phyloP scores from a whole-genome alignment of 805 yeast genomes.

The Teunomyces cretensis region DNA sequence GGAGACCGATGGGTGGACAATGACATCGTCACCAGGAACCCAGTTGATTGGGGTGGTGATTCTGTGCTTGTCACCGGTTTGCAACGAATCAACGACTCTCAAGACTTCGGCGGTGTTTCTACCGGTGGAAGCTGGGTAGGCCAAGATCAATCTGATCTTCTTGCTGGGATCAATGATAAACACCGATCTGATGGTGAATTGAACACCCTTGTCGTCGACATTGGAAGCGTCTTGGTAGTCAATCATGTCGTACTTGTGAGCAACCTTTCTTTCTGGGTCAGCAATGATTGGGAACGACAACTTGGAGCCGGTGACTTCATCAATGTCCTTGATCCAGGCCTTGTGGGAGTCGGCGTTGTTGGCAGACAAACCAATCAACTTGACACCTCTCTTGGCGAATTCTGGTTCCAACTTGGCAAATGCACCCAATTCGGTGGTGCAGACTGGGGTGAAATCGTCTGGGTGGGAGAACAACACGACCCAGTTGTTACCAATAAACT shows the following conservation, averaged over 20 bases:
- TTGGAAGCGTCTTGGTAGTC: slow-evolving; percentile 81
- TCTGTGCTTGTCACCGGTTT: slow-evolving; percentile 77
- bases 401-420: slow-evolving; percentile 88
- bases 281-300: slow-evolving; percentile 90
- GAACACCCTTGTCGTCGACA: slow-evolving; percentile 64
- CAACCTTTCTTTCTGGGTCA: slow-evolving; percentile 80
- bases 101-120: slow-evolving; percentile 91
- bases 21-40: slow-evolving; percentile 87
- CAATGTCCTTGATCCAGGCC: slow-evolving; percentile 88
- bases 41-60: slow-evolving; percentile 92
- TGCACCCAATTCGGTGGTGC: slow-evolving; percentile 95
- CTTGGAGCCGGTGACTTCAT: slow-evolving; percentile 75
- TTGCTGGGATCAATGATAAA: slow-evolving; percentile 88
- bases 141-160: slow-evolving; percentile 80
- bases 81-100: slow-evolving; percentile 87
- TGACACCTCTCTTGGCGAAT: slow-evolving; percentile 79
- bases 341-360: slow-evolving; percentile 78
- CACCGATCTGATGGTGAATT: slow-evolving; percentile 88
- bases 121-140: slow-evolving; percentile 93
- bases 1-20: slow-evolving; percentile 82
- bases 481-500: slow-evolving; percentile 85
- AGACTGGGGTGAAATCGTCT: slow-evolving; percentile 94
- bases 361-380: slow-evolving; percentile 88
- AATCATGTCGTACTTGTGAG: slow-evolving; percentile 83
- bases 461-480: slow-evolving; percentile 90